Evolutionary conservation across 352 stramenopile species (phyloP).

Genomic region (Aphanomyces stellatus): DNA sequence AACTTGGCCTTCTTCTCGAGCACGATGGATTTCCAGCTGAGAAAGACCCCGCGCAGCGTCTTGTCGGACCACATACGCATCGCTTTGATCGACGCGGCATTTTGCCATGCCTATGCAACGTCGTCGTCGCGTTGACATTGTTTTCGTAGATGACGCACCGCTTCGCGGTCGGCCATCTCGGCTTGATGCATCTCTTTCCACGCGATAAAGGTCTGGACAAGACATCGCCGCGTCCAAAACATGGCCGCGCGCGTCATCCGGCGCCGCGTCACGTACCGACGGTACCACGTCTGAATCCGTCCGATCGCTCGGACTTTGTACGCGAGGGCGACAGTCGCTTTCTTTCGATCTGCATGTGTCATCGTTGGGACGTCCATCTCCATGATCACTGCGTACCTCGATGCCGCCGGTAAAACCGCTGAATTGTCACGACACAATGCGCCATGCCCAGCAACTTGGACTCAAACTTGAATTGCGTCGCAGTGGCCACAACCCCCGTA

Average conservation of each 20-base stretch:
- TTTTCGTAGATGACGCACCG: no score
- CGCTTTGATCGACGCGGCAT: conserved; percentile 32
- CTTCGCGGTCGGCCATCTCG: background rate
- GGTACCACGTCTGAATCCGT: background rate
- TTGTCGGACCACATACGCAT: conserved; percentile 54
- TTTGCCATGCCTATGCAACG: conserved; percentile 1
- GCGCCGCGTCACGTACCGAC: background rate
- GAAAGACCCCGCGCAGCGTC: conserved; percentile 37
- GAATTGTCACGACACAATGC: conserved; percentile 3
- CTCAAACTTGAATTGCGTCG: conserved; percentile 13
- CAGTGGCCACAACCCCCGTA: conserved; percentile 4
- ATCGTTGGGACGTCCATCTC: background rate
- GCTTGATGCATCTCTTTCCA: conserved; percentile 1
- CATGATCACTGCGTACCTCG: background rate
- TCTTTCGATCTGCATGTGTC: background rate
- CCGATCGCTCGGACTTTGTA: background rate
- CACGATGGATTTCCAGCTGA: conserved; percentile 34
- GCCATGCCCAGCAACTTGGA: background rate
- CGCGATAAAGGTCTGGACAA: background rate
- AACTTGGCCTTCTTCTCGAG: conserved; percentile 32
- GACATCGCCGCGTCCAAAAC: conserved; percentile 4
- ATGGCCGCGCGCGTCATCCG: background rate
- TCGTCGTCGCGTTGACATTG: background rate
- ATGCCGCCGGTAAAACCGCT: background rate
- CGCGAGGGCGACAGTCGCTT: background rate